These are phyloP conservation scores for Sugiyamaella qingdaonensis DNA, from an alignment of 805 yeast genomes.

Conservation along the genomic window DNA sequence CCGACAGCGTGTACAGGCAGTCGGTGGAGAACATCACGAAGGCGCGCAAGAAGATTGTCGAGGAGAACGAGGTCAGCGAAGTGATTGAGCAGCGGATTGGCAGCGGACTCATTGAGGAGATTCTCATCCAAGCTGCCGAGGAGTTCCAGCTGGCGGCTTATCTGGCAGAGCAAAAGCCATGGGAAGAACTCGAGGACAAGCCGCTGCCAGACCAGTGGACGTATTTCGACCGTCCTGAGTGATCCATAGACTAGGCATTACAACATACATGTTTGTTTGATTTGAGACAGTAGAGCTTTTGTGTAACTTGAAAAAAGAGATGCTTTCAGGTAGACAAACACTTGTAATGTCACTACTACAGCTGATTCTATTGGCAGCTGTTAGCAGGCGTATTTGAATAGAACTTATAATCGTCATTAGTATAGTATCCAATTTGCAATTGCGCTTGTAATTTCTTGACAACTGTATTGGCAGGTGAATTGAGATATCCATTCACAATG, in stretches of 20 bases:
- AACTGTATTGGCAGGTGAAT: too few species aligned
- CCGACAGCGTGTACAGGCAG: constrained; percentile 68
- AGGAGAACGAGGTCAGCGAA: constrained; percentile 54
- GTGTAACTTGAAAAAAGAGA: too few species aligned
- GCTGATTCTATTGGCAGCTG: too few species aligned
- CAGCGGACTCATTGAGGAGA: constrained; percentile 79
- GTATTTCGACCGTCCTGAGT: constrained; percentile 48
- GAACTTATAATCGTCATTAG: too few species aligned
- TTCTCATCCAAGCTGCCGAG: constrained; percentile 76
- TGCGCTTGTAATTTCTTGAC: too few species aligned
- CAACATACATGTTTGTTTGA: too few species aligned
- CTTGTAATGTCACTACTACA: too few species aligned
- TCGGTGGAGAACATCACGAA: constrained; percentile 68
- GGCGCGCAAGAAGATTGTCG: constrained; percentile 63
- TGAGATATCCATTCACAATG: too few species aligned
- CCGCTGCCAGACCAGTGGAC: constrained; percentile 83
- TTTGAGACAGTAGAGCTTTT: too few species aligned
- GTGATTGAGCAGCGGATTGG: constrained; percentile 72
- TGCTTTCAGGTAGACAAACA: too few species aligned
- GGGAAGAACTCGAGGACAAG: constrained; percentile 79
- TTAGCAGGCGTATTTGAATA: too few species aligned
- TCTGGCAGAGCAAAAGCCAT: constrained; percentile 63
- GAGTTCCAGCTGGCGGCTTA: constrained; percentile 65
- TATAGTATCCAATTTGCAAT: too few species aligned
- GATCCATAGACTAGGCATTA: not conserved